Percentiles rank a stretch among this genome's conserved stretches.
Evolutionary conservation across 805 yeast species (phyloP).

Genomic region (Nakazawaea molendinolei): DNA sequence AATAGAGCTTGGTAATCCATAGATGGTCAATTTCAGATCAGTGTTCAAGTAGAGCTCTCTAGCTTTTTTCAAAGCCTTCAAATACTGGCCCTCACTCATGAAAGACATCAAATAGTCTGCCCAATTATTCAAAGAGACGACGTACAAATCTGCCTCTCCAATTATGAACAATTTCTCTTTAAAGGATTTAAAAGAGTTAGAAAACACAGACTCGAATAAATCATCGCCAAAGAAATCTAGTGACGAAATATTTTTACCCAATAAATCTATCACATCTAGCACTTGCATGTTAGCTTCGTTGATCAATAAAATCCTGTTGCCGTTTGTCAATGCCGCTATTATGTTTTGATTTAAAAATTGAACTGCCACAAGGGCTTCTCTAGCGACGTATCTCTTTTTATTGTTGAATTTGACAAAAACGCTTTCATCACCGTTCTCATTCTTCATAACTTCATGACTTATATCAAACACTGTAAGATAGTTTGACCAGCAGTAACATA

Average conservation of each 20-base stretch:
- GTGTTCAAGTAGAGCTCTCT: slow-evolving; percentile 43
- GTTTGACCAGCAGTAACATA: slow-evolving; percentile 70
- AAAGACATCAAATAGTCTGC: slow-evolving; percentile 50
- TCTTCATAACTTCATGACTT: slow-evolving; percentile 24
- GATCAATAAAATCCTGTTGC: slow-evolving; percentile 38
- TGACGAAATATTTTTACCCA: slow-evolving; percentile 30
- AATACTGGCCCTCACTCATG: slow-evolving; percentile 41
- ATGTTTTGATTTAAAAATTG: slow-evolving; percentile 49
- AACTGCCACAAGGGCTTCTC: slow-evolving; percentile 44
- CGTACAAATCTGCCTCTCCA: slow-evolving; percentile 43
- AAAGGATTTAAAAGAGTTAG: slow-evolving; percentile 28
- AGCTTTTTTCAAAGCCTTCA: slow-evolving; percentile 51
- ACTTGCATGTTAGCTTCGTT: slow-evolving; percentile 32
- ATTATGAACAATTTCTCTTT: slow-evolving; percentile 44
- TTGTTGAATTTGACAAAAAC: slow-evolving; percentile 29
- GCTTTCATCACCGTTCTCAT: slow-evolving; percentile 18
- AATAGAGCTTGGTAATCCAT: slow-evolving; percentile 49
- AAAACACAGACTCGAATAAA: slow-evolving; percentile 14
- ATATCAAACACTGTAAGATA: slow-evolving; percentile 50
- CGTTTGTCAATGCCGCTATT: slow-evolving; percentile 33
- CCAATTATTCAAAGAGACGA: slow-evolving; percentile 65
- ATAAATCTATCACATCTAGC: slow-evolving; percentile 29
- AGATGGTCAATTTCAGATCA: slow-evolving; percentile 38
- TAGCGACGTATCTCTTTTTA: slow-evolving; percentile 34
- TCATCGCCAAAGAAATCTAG: background rate